Percentiles rank a stretch among this genome's conserved stretches.
Conservation (phyloP, 805 yeast species). For the Zygosaccharomyces siamensis region DNA sequence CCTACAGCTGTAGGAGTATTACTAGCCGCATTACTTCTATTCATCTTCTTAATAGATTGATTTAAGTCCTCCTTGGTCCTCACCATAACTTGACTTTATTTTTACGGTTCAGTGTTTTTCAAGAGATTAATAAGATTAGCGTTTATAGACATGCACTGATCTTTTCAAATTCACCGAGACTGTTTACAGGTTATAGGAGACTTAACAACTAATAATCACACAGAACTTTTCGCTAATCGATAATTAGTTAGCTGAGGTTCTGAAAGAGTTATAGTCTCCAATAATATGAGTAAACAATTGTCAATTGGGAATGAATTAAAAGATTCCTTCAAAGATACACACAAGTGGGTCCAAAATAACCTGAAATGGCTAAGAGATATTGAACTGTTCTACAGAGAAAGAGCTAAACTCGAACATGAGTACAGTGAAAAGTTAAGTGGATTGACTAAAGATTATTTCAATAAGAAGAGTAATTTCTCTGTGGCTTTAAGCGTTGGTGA, state of each 20-base stretch:
- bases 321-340: conserved; percentile 74
- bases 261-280: not conserved
- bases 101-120: not conserved
- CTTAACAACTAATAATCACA: not conserved
- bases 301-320: conserved; percentile 67
- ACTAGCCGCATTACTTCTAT: conserved; percentile 5
- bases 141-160: not conserved
- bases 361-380: conserved; percentile 72
- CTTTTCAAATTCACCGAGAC: not conserved
- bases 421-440: conserved; percentile 64
- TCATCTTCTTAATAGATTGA: not conserved
- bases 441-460: conserved; percentile 63
- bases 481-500: conserved; percentile 83
- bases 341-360: conserved; percentile 74
- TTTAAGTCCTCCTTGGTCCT: not conserved
- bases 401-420: conserved; percentile 78
- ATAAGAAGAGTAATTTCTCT: conserved; percentile 65
- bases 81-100: not conserved
- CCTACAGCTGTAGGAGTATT: not conserved
- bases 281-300: conserved; percentile 23
- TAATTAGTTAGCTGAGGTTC: not conserved
- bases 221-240: not conserved
- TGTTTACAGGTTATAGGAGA: not conserved
- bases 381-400: conserved; percentile 76
- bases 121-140: too few species aligned